phyloP scores from a whole-genome alignment of 2,329 filamentous ascomycete genomes.

The Colletotrichum sp. region DNA sequence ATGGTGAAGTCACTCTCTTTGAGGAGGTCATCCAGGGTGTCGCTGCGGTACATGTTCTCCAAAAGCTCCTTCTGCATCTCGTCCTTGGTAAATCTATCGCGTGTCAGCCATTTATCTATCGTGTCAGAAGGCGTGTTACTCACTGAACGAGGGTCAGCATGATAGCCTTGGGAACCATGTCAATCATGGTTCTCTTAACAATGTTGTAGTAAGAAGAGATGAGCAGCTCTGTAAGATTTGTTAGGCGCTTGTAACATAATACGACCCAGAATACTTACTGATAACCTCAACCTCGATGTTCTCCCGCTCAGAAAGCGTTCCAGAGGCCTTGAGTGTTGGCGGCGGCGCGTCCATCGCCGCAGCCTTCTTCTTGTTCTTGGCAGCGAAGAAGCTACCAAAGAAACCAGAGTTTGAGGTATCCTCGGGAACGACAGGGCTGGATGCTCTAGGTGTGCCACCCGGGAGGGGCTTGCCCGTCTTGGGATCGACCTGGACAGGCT shows the following conservation, averaged over 20 bases:
- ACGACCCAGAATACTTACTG: constrained; percentile 64
- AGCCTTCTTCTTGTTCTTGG: constrained; percentile 99
- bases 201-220: constrained; percentile 99
- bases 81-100: constrained; percentile 73
- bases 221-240: constrained; percentile 71
- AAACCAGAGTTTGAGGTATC: constrained; percentile 74
- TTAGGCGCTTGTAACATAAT: constrained; percentile 9
- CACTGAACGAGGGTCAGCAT: constrained; percentile 97
- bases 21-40: constrained; percentile 89
- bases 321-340: constrained; percentile 90
- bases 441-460: constrained; percentile 70
- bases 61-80: constrained; percentile 98
- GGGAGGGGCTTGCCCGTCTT: constrained; percentile 97
- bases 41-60: constrained; percentile 94
- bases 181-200: constrained; percentile 97
- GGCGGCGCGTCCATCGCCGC: constrained; percentile 99
- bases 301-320: constrained; percentile 92
- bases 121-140: constrained; percentile 37
- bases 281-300: constrained; percentile 97
- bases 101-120: neutral
- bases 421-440: constrained; percentile 73
- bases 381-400: constrained; percentile 98
- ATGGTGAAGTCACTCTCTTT: constrained; percentile 99
- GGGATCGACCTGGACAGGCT: constrained; percentile 94
- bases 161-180: constrained; percentile 99